Percentiles rank a stretch among this genome's conserved stretches.
phyloP scores from a whole-genome alignment of 176 grass and related monocot species.

The Urochloa ruziziensis region DNA sequence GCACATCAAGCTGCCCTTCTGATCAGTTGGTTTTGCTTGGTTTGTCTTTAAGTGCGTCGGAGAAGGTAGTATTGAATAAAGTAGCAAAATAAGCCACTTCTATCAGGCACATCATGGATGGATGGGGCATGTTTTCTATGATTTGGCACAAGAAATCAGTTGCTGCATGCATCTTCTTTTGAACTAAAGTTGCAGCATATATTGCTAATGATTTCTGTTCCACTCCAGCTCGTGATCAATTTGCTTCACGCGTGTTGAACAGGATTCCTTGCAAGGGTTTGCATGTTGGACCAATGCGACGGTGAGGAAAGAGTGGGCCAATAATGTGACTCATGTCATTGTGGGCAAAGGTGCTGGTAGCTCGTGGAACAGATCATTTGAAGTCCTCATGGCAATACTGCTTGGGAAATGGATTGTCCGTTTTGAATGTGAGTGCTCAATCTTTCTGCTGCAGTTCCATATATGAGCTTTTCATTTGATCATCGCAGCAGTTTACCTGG shows the following conservation, averaged over 20 bases:
- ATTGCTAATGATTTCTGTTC: not conserved
- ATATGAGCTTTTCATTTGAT: not conserved
- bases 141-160: not conserved
- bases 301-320: conserved; percentile 18
- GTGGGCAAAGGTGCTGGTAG: conserved; percentile 17
- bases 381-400: conserved; percentile 44
- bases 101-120: not conserved
- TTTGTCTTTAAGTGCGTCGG: conserved; percentile 27
- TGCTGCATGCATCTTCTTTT: conserved; percentile 1
- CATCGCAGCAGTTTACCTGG: not conserved
- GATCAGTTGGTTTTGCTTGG: conserved; percentile 37
- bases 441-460: not conserved
- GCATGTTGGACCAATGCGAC: conserved; percentile 2
- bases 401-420: conserved; percentile 45
- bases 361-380: conserved; percentile 27
- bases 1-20: not conserved
- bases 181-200: not conserved
- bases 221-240: not conserved
- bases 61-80: conserved; percentile 36
- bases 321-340: conserved; percentile 51
- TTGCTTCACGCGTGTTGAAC: not conserved
- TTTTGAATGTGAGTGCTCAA: conserved; percentile 34
- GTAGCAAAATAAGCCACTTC: not conserved
- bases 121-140: not conserved
- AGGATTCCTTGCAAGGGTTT: conserved; percentile 41